phyloP scores from a whole-genome alignment of 139 green algal genomes.

The Tetratostichococcus sp. region DNA sequence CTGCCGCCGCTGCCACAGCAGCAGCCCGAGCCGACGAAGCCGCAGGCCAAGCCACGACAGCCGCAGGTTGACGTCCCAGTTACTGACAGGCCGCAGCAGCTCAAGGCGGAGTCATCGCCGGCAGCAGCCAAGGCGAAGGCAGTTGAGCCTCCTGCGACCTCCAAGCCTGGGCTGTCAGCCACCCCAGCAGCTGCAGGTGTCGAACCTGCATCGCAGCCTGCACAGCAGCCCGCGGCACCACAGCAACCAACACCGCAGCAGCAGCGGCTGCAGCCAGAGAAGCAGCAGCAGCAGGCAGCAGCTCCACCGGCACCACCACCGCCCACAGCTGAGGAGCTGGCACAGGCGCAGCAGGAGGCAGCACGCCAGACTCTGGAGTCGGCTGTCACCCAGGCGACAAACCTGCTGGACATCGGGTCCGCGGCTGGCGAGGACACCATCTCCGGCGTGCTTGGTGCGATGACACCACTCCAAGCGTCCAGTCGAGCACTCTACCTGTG shows the following conservation, averaged over 20 bases:
- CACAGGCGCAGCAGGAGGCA: slow-evolving; percentile 11
- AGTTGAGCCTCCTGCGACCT: too few relatives aligned
- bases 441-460: neutral
- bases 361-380: slow-evolving; percentile 26
- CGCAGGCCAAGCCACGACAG: too few relatives aligned
- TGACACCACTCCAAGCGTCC: too few relatives aligned
- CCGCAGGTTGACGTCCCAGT: too few relatives aligned
- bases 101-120: too few relatives aligned
- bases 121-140: too few relatives aligned
- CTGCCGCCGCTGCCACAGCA: neutral
- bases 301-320: neutral
- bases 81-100: too few relatives aligned
- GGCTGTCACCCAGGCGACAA: slow-evolving; percentile 17
- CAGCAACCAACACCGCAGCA: neutral
- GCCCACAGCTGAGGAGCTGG: neutral
- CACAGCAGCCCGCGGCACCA: neutral
- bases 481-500: neutral
- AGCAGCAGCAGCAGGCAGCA: neutral
- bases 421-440: neutral
- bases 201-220: too few relatives aligned
- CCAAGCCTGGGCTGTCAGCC: too few relatives aligned
- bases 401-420: slow-evolving; percentile 23
- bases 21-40: neutral
- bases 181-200: too few relatives aligned
- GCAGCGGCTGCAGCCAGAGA: neutral